Evolutionary conservation across 2,329 filamentous ascomycete species (phyloP), one percentile per base, ranked within the genome.

Genomic region (Clonostachys sp.): DNA sequence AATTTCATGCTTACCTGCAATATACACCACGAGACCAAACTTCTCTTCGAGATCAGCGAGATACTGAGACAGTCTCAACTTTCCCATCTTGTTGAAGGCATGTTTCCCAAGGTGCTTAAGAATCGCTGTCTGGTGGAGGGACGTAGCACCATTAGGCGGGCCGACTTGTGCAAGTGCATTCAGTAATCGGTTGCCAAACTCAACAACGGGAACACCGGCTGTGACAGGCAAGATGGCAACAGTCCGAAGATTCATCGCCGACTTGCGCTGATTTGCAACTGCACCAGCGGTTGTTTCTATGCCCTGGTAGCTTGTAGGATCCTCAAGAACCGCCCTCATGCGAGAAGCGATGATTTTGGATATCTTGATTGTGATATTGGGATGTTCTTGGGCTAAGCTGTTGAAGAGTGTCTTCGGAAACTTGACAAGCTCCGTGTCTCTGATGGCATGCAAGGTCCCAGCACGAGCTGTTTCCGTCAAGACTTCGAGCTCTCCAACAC

Each of bases 351-450:
- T 96, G 56, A 99, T 94, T 66, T 97, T 99, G 2, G 94, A 97
- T 30, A 99, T 95, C 66, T 97, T 96, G 65, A 99, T 97, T 0
- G 94, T 97, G 60, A 99, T 99, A 41, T 91, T 95, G 6, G 94
- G 94, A 60, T 99, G 94, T 61, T 99, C 94, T 61, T 96, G 87
- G 1, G 94, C 94, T 46, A 99, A 80, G 61, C 94, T 99, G 73
- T 99, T 99, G 75, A 99, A 99, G 1, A 99, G 72, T 0, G 90
- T 96, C 49, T 92, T 88, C 1, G 94, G 94, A 50, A 99, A 96
- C 58, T 96, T 97, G 49, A 95, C 92, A 30, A 99, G 72, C 62
- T 99, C 94, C 0, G 94, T 97, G 54, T 97, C 94, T 48, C 94
- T 87, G 56, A 99, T 99, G 6, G 94, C 94, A 61, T 97, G 92